Percentiles rank a stretch among this genome's conserved stretches.
These are phyloP conservation scores for Ormosia emarginata DNA, from an alignment of 306 rosid genomes.

Conservation along the genomic window DNA sequence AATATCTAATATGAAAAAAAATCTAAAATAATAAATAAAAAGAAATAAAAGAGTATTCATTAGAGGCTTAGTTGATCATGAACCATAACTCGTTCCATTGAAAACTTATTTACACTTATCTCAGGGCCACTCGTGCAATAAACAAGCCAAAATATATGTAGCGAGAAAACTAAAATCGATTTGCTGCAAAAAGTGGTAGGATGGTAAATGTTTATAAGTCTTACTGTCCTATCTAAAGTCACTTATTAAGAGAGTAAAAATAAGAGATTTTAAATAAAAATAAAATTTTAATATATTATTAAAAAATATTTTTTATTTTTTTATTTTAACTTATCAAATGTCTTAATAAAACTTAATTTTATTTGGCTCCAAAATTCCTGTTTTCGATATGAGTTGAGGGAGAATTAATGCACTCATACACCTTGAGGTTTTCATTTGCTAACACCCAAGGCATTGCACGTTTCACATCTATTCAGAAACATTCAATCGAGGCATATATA, in stretches of 20 bases:
- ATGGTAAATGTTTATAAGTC: not conserved
- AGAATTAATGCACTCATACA: slow-evolving; percentile 6
- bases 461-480: slow-evolving; percentile 19
- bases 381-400: not conserved
- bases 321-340: no score
- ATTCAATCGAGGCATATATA: slow-evolving; percentile 15
- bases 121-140: slow-evolving; percentile 30
- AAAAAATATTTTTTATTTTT: no score
- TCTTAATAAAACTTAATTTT: no score
- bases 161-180: not conserved
- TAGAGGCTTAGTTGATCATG: not conserved
- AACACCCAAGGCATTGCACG: slow-evolving; percentile 3
- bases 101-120: not conserved
- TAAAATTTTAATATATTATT: no score
- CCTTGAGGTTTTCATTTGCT: slow-evolving; percentile 22
- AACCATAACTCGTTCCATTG: not conserved
- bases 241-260: no score
- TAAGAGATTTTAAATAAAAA: no score
- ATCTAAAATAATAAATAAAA: no score
- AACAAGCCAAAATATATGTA: slow-evolving; percentile 2
- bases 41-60: no score
- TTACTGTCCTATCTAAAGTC: no score
- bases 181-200: not conserved
- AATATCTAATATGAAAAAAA: no score
- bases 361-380: not conserved